A percentile compares a stretch with the other conserved stretches of the same genome.
Evolutionary conservation across 352 stramenopile species (phyloP).

Genomic region (Phytophthora boehmeriae): DNA sequence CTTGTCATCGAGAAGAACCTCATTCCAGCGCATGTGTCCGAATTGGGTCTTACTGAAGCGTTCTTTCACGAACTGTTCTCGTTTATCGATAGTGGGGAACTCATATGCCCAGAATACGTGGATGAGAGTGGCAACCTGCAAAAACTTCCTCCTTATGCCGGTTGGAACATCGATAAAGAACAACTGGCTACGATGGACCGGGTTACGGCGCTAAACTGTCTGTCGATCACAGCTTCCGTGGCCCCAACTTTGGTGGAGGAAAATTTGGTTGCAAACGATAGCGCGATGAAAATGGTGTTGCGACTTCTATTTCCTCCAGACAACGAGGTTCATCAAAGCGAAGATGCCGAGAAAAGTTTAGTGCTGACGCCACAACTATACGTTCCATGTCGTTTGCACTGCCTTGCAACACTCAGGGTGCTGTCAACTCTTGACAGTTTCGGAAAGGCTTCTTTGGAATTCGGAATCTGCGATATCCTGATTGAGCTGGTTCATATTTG

Average conservation of each 20-base stretch:
- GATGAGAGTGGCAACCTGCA: slow-evolving; percentile 35
- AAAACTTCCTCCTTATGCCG: slow-evolving; percentile 52
- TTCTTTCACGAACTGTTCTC: slow-evolving; percentile 79
- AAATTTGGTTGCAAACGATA: slow-evolving; percentile 55
- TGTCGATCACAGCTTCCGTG: slow-evolving; percentile 66
- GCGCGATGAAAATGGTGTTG: slow-evolving; percentile 76
- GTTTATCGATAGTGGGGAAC: slow-evolving; percentile 79
- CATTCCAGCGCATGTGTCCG: slow-evolving; percentile 36
- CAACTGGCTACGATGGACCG: slow-evolving; percentile 59
- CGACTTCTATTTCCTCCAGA: slow-evolving; percentile 76
- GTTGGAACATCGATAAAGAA: slow-evolving; percentile 57
- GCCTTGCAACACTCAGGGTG: slow-evolving; percentile 56
- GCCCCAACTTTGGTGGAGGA: slow-evolving; percentile 61
- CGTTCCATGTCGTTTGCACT: slow-evolving; percentile 63
- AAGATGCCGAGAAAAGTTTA: slow-evolving; percentile 54
- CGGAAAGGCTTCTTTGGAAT: slow-evolving; percentile 46
- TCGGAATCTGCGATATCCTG: slow-evolving; percentile 80
- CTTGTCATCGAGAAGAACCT: slow-evolving; percentile 66
- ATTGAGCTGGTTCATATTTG: slow-evolving; percentile 77
- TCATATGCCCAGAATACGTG: slow-evolving; percentile 39
- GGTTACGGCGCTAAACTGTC: slow-evolving; percentile 67
- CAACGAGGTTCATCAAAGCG: slow-evolving; percentile 76
- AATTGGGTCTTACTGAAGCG: slow-evolving; percentile 62
- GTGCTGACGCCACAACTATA: slow-evolving; percentile 68
- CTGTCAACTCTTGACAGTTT: slow-evolving; percentile 68